Percentiles rank a stretch among this genome's conserved stretches.
phyloP scores from a whole-genome alignment of 192 early-diverging fungal species.

The Cladochytrium replicatum region DNA sequence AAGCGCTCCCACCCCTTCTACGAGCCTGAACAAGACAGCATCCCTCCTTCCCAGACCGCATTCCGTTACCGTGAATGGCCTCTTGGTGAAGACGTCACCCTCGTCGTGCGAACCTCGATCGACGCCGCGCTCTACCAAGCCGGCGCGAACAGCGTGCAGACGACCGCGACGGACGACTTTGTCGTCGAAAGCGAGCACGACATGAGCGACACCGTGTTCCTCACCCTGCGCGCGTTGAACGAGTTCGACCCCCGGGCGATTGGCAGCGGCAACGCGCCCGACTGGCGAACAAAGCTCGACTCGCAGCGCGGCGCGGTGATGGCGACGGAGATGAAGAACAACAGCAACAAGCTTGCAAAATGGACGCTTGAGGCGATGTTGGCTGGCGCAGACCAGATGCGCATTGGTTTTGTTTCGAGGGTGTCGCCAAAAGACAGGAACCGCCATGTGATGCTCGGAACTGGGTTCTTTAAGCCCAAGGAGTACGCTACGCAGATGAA shows the following conservation, averaged over 20 bases:
- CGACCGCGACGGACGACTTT: slow-evolving; percentile 27
- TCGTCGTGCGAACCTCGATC: slow-evolving; percentile 83
- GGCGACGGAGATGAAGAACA: slow-evolving; percentile 96
- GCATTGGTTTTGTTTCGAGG: slow-evolving; percentile 77
- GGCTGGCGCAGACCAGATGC: slow-evolving; percentile 77
- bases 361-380: slow-evolving; percentile 93
- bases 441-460: slow-evolving; percentile 75
- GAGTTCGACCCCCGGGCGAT: slow-evolving; percentile 84
- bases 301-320: slow-evolving; percentile 91
- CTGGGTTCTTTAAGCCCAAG: slow-evolving; percentile 71
- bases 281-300: slow-evolving; percentile 93
- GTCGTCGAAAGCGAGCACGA: too few relatives aligned
- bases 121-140: slow-evolving; percentile 58
- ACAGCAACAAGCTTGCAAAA: slow-evolving; percentile 84
- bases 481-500: slow-evolving; percentile 90
- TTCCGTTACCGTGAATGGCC: slow-evolving; percentile 88
- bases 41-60: slow-evolving; percentile 48
- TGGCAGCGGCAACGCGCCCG: slow-evolving; percentile 75
- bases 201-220: slow-evolving; percentile 31
- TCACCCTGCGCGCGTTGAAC: slow-evolving; percentile 76
- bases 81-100: slow-evolving; percentile 57
- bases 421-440: slow-evolving; percentile 63
- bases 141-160: slow-evolving; percentile 13
- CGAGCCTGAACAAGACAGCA: slow-evolving; percentile 38
- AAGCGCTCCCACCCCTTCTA: slow-evolving; percentile 71